Conservation (phyloP, 768 basidiomycete genomes). For the Tephrocybe sp. region DNA sequence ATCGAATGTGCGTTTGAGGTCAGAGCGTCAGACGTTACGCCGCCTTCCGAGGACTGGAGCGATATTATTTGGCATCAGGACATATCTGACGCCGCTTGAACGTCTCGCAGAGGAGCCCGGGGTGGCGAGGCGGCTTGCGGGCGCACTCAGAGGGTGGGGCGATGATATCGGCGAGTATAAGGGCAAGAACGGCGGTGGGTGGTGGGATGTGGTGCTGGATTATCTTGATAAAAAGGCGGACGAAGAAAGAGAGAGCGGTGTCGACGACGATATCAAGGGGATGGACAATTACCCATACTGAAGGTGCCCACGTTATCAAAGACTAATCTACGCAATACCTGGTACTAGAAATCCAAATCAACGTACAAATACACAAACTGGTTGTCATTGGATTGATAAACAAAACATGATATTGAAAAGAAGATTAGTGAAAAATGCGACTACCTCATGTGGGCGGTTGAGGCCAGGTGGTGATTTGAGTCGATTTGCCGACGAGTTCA, state of each 20-base stretch:
- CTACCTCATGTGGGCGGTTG: slow-evolving; percentile 7
- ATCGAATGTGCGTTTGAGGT: slow-evolving; percentile 51
- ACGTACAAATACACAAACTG: too few relatives aligned
- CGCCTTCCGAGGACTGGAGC: slow-evolving; percentile 64
- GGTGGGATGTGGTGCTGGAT: slow-evolving; percentile 31
- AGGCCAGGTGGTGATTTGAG: slow-evolving; percentile 42
- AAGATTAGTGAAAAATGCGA: neutral
- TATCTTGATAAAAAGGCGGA: slow-evolving; percentile 36
- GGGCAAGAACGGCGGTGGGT: slow-evolving; percentile 31
- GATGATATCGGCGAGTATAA: slow-evolving; percentile 57
- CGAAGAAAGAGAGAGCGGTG: slow-evolving; percentile 11
- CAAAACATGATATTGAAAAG: too few relatives aligned
- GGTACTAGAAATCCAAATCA: too few relatives aligned
- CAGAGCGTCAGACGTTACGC: slow-evolving; percentile 67
- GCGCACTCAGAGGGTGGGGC: slow-evolving; percentile 66
- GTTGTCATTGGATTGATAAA: too few relatives aligned
- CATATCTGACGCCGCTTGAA: slow-evolving; percentile 57
- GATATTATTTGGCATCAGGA: slow-evolving; percentile 69
- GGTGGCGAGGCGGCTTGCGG: slow-evolving; percentile 60
- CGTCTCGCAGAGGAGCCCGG: slow-evolving; percentile 54
- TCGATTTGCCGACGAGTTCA: slow-evolving; percentile 39
- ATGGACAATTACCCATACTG: slow-evolving; percentile 23
- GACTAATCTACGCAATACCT: too few relatives aligned
- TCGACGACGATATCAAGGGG: slow-evolving; percentile 13
- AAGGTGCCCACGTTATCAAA: too few relatives aligned